These are phyloP conservation scores for Capronia epimyces DNA, from an alignment of 2,329 filamentous ascomycete genomes.

Conservation along the genomic window DNA sequence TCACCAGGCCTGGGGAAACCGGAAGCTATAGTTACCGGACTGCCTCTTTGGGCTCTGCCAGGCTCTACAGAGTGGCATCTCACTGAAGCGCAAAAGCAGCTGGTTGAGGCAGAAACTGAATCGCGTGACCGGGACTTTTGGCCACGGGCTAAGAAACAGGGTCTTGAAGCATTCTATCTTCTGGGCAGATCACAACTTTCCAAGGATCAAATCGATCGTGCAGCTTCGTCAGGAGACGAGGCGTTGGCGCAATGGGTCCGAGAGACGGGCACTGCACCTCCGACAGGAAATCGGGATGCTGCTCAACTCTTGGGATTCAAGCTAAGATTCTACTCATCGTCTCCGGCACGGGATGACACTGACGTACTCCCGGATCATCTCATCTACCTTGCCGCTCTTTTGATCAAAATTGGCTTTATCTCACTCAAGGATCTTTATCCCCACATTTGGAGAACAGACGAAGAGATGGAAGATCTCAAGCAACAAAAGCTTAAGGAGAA, in stretches of 20 bases:
- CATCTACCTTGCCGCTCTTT: slow-evolving; percentile 80
- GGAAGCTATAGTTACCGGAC: slow-evolving; percentile 43
- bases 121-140: slow-evolving; percentile 73
- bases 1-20: slow-evolving; percentile 35
- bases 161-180: slow-evolving; percentile 83
- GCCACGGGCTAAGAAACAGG: slow-evolving; percentile 67
- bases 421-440: slow-evolving; percentile 86
- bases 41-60: slow-evolving; percentile 83
- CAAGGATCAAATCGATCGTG: slow-evolving; percentile 48
- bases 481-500: slow-evolving; percentile 68
- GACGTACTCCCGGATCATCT: slow-evolving; percentile 87
- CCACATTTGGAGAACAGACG: slow-evolving; percentile 81
- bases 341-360: slow-evolving; percentile 63
- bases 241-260: slow-evolving; percentile 69
- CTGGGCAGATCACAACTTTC: slow-evolving; percentile 67
- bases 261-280: slow-evolving; percentile 73
- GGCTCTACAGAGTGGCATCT: slow-evolving; percentile 58
- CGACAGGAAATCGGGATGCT: slow-evolving; percentile 80
- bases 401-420: slow-evolving; percentile 97
- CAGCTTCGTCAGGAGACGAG: slow-evolving; percentile 43
- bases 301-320: slow-evolving; percentile 97
- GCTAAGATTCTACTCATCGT: slow-evolving; percentile 80
- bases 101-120: slow-evolving; percentile 53
- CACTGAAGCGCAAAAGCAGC: slow-evolving; percentile 62
- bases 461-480: slow-evolving; percentile 70